Conservation (phyloP, 2,329 filamentous ascomycete genomes). For the Lecanicillium sp. region DNA sequence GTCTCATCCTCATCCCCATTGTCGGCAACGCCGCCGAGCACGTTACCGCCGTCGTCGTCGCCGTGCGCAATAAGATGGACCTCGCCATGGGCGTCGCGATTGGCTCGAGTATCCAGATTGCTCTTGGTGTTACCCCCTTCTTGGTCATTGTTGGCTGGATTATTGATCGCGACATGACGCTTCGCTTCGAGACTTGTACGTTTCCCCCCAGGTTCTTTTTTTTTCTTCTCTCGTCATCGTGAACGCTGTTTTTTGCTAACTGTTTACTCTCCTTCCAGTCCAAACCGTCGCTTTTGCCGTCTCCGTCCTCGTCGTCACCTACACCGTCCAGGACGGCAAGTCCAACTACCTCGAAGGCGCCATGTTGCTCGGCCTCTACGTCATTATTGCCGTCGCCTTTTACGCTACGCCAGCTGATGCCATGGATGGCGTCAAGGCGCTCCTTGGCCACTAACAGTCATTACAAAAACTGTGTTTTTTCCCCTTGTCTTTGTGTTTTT, state of each 20-base stretch:
- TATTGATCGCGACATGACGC: slow-evolving; percentile 62
- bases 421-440: slow-evolving; percentile 27
- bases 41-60: slow-evolving; percentile 73
- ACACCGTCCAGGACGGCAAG: slow-evolving; percentile 72
- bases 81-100: slow-evolving; percentile 72
- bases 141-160: slow-evolving; percentile 77
- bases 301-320: slow-evolving; percentile 67
- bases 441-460: slow-evolving; percentile 4
- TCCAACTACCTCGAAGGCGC: slow-evolving; percentile 79
- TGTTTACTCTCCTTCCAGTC: slow-evolving; percentile 29
- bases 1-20: slow-evolving; percentile 70
- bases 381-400: slow-evolving; percentile 54
- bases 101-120: slow-evolving; percentile 76
- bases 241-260: too few relatives aligned
- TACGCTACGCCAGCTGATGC: slow-evolving; percentile 45
- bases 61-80: slow-evolving; percentile 70
- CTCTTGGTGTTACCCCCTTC: slow-evolving; percentile 72
- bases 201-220: slow-evolving; percentile 1
- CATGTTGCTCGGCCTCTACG: slow-evolving; percentile 50
- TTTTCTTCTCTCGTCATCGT: not conserved
- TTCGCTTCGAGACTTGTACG: slow-evolving; percentile 64
- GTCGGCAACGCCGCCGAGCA: slow-evolving; percentile 77
- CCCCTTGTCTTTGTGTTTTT: not conserved
- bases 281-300: slow-evolving; percentile 73
- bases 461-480: too few relatives aligned